A percentile compares a stretch with the other conserved stretches of the same genome.
phyloP scores from a whole-genome alignment of 2,329 filamentous ascomycete genomes.

The Diaporthe humulicola region DNA sequence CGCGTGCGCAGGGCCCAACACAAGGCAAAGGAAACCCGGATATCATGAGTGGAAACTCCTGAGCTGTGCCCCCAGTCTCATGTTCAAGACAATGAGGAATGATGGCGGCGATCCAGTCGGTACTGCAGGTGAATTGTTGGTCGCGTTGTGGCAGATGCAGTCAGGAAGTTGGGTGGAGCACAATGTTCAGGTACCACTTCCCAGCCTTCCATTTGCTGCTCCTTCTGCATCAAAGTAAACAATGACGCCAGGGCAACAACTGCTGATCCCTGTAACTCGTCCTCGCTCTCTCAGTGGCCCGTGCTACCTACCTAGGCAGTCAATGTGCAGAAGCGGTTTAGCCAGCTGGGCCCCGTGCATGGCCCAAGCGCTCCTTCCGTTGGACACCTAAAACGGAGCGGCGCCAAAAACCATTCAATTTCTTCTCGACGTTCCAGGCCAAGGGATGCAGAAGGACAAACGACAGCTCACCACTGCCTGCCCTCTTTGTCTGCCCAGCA shows the following conservation, averaged over 20 bases:
- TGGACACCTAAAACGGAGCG: slow-evolving; percentile 16
- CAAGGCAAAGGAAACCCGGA: slow-evolving; percentile 9
- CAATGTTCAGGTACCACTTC: slow-evolving; percentile 30
- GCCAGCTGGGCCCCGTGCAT: not conserved
- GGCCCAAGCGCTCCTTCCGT: slow-evolving; percentile 31
- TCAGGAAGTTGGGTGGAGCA: slow-evolving; percentile 1
- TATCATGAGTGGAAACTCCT: slow-evolving; percentile 19
- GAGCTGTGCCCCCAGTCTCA: slow-evolving; percentile 28
- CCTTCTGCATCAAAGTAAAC: slow-evolving; percentile 40
- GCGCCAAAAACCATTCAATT: slow-evolving; percentile 25
- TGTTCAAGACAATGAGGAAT: slow-evolving; percentile 28
- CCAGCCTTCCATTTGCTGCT: slow-evolving; percentile 38
- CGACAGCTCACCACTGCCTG: slow-evolving; percentile 2
- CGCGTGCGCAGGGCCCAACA: slow-evolving; percentile 12
- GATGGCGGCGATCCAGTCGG: not conserved
- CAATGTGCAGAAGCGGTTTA: not conserved
- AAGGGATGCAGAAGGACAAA: slow-evolving; percentile 5
- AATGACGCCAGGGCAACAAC: slow-evolving; percentile 42
- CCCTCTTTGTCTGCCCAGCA: slow-evolving; percentile 20
- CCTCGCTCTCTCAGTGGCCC: not conserved
- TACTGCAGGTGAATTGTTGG: not conserved
- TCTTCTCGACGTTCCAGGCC: slow-evolving; percentile 18
- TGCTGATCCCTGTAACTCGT: slow-evolving; percentile 37
- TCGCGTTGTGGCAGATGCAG: slow-evolving; percentile 20
- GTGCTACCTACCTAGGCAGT: too few relatives aligned